These are phyloP conservation scores for Neurospora discreta DNA, from an alignment of 495 filamentous ascomycete genomes.

Conservation along the genomic window DNA sequence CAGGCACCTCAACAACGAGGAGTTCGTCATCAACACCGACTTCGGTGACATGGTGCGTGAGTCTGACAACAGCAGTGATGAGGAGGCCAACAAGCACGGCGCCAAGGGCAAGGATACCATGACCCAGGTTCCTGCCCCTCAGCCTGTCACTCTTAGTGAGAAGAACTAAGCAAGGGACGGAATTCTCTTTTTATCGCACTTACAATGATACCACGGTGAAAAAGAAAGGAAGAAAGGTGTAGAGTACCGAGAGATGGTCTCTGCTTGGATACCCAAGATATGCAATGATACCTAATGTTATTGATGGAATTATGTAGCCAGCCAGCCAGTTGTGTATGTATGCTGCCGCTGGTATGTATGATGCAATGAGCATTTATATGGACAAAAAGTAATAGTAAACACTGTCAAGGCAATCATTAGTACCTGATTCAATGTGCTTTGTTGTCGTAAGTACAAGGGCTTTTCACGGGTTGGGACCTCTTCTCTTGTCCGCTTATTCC, in stretches of 20 bases:
- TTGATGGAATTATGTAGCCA: background rate
- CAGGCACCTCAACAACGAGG: slow-evolving; percentile 32
- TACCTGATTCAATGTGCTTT: background rate
- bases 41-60: slow-evolving; percentile 25
- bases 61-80: slow-evolving; percentile 31
- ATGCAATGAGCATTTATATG: background rate
- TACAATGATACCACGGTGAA: background rate
- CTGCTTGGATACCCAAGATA: background rate
- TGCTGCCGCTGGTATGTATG: background rate
- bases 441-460: background rate
- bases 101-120: background rate
- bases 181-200: background rate
- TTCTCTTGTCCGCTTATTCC: background rate
- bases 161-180: background rate
- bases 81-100: slow-evolving; percentile 9
- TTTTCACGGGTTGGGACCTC: background rate
- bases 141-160: background rate
- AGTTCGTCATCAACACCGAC: slow-evolving; percentile 30
- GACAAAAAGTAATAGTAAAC: background rate
- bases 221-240: background rate
- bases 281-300: background rate
- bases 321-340: background rate
- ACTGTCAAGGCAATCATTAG: background rate
- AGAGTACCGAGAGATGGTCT: background rate
- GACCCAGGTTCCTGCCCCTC: background rate